Conservation (phyloP, 305 asterid genomes). For the Withania somnifera region DNA sequence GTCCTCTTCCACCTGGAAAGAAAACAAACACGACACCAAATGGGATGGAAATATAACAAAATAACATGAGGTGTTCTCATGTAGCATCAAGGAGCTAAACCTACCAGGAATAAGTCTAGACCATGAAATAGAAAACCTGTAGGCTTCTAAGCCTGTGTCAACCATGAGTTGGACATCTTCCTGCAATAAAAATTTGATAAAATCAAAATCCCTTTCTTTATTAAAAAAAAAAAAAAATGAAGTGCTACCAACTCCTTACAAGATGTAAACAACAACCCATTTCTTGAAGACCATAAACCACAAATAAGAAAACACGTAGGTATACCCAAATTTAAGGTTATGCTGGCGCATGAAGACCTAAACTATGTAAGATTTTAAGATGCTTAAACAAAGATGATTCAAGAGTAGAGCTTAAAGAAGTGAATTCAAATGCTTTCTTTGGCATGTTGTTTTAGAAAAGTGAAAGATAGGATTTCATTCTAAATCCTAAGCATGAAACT, state of each 20-base stretch:
- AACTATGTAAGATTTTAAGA: not conserved
- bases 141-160: conserved; percentile 18
- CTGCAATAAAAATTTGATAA: not conserved
- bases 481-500: too few relatives aligned
- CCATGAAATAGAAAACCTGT: conserved; percentile 22
- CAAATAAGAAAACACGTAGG: not conserved
- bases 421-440: not conserved
- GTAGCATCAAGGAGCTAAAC: not conserved
- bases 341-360: not conserved
- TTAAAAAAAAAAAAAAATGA: not conserved
- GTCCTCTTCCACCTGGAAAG: conserved; percentile 48
- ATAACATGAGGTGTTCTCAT: not conserved
- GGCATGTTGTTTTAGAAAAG: not conserved
- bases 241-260: not conserved
- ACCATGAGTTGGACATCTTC: conserved; percentile 21
- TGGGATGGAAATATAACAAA: not conserved
- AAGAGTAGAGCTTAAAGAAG: not conserved
- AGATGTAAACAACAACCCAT: not conserved
- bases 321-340: not conserved
- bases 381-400: not conserved
- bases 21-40: not conserved
- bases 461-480: not conserved
- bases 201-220: not conserved
- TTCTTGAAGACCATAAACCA: not conserved
- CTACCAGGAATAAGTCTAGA: conserved; percentile 42